These are phyloP conservation scores for Penicillium sp. DNA, from an alignment of 2,329 filamentous ascomycete genomes.

Conservation along the genomic window DNA sequence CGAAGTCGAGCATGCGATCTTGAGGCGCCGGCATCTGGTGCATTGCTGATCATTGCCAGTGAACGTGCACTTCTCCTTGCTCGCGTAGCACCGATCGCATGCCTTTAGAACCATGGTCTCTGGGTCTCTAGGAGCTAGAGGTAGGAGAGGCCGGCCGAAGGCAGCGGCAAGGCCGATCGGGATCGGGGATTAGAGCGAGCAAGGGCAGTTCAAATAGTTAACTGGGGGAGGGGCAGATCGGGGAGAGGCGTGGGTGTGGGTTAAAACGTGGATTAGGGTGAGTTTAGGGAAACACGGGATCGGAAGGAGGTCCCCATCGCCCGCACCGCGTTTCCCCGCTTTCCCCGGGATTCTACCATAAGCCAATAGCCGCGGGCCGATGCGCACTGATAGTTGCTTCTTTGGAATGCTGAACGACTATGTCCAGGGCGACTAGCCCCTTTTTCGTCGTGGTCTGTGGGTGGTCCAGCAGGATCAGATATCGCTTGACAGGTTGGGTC, in stretches of 20 bases:
- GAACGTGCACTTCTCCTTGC: constrained; percentile 27
- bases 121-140: constrained; percentile 13
- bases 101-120: constrained; percentile 25
- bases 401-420: neutral
- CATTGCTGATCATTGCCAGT: constrained; percentile 22
- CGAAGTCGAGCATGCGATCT: constrained; percentile 22
- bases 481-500: neutral
- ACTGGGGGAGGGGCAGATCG: constrained; percentile 1
- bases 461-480: neutral
- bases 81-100: constrained; percentile 26
- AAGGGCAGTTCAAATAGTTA: constrained; percentile 1
- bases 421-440: neutral
- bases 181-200: neutral
- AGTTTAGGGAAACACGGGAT: constrained; percentile 5
- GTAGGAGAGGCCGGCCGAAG: constrained; percentile 7
- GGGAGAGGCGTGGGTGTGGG: constrained; percentile 3
- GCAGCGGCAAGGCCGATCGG: constrained; percentile 11
- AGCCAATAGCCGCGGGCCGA: constrained; percentile 10
- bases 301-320: constrained; percentile 1
- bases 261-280: neutral
- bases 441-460: neutral
- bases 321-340: constrained; percentile 19
- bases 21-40: constrained; percentile 26
- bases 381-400: constrained; percentile 6
- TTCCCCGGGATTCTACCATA: constrained; percentile 16